phyloP scores from a whole-genome alignment of 108 stramenopile genomes.

The Cyclotella sp. region DNA sequence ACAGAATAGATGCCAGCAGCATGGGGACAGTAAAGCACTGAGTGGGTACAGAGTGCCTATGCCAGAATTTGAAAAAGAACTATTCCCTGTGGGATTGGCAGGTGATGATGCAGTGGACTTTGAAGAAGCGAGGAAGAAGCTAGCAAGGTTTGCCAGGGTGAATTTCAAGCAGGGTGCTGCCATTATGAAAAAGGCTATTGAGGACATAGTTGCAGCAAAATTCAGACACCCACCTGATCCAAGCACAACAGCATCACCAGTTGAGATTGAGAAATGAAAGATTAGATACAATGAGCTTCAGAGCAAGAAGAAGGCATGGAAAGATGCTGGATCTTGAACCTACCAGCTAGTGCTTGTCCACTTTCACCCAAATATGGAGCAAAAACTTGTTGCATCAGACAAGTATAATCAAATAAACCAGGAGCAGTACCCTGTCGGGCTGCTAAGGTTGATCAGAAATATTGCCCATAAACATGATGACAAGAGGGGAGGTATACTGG shows the following conservation, averaged over 20 bases:
- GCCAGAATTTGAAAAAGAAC: neutral
- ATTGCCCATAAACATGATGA: conserved; percentile 3
- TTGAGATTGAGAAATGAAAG: neutral
- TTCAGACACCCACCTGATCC: no score
- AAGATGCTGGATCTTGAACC: neutral
- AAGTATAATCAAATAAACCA: no score
- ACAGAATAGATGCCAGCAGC: no score
- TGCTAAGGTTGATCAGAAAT: neutral
- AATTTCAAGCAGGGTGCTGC: neutral
- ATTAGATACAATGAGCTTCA: neutral
- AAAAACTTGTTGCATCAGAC: no score
- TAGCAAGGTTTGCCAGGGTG: neutral
- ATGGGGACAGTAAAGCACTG: no score
- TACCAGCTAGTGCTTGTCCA: neutral
- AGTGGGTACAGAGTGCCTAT: neutral
- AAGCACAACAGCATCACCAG: neutral
- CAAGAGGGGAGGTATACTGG: no score
- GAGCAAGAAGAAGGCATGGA: neutral
- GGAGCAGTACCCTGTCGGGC: no score
- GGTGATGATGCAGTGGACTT: conserved; percentile 10
- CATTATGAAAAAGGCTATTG: neutral
- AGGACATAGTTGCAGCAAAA: neutral
- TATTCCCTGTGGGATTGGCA: neutral
- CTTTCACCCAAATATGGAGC: no score
- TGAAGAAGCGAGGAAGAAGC: neutral